A percentile compares a stretch with the other conserved stretches of the same genome.
These are phyloP conservation scores for Colletotrichum lupini DNA, from an alignment of 2,329 filamentous ascomycete species.

Conservation along the genomic window DNA sequence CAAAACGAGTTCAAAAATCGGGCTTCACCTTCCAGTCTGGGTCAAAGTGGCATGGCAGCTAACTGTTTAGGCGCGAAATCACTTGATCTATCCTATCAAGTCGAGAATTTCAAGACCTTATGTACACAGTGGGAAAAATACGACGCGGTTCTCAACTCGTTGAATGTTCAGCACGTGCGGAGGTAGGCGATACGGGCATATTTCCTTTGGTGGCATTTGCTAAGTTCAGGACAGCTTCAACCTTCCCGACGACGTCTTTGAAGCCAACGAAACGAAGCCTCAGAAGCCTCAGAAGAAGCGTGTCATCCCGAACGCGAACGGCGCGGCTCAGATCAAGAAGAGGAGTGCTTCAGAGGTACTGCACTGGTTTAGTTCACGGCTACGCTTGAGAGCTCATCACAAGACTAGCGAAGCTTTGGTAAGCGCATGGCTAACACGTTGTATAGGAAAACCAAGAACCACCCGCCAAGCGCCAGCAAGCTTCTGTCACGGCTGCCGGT, in stretches of 20 bases:
- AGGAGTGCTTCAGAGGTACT: slow-evolving; percentile 60
- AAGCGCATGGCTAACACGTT: slow-evolving; percentile 44
- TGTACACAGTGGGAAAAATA: slow-evolving; percentile 83
- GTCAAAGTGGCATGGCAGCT: slow-evolving; percentile 37
- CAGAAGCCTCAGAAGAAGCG: slow-evolving; percentile 56
- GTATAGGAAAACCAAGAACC: slow-evolving; percentile 50
- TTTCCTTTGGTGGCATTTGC: neutral
- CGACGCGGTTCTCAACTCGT: slow-evolving; percentile 77
- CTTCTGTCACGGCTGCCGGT: slow-evolving; percentile 53
- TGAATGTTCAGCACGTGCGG: slow-evolving; percentile 85
- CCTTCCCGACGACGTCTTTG: slow-evolving; percentile 91
- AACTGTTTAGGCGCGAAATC: slow-evolving; percentile 70
- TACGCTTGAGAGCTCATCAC: slow-evolving; percentile 2
- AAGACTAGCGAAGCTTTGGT: slow-evolving; percentile 50
- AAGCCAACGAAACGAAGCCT: slow-evolving; percentile 79
- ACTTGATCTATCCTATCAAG: slow-evolving; percentile 83
- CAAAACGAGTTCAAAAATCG: slow-evolving; percentile 30
- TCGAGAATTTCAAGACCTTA: slow-evolving; percentile 86
- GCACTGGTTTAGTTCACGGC: slow-evolving; percentile 5
- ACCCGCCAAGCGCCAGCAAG: slow-evolving; percentile 53
- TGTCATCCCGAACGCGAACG: slow-evolving; percentile 46
- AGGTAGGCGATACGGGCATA: slow-evolving; percentile 69
- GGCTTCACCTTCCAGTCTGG: neutral
- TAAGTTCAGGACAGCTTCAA: slow-evolving; percentile 70
- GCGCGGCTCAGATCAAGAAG: slow-evolving; percentile 56